Conservation (phyloP, 345 rosid species). For the Brassica napus region DNA sequence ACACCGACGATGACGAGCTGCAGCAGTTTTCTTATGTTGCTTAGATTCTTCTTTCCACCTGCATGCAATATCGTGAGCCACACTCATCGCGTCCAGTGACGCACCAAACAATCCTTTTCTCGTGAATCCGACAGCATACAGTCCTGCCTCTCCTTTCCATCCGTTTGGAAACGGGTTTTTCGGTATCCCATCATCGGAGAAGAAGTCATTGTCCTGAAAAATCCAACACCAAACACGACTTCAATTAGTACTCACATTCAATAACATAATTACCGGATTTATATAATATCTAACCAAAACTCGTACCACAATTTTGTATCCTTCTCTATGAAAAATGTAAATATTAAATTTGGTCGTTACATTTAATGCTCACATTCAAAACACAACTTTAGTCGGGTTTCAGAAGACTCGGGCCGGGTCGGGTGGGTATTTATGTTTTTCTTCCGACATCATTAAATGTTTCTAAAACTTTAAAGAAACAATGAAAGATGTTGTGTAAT, state of each 20-base stretch:
- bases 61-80: conserved; percentile 70
- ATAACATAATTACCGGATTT: neutral
- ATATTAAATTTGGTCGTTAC: neutral
- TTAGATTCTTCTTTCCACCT: conserved; percentile 73
- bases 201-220: conserved; percentile 70
- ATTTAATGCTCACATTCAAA: conserved; percentile 25
- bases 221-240: conserved; percentile 12
- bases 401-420: conserved; percentile 37
- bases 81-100: conserved; percentile 63
- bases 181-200: conserved; percentile 70
- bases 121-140: conserved; percentile 92
- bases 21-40: conserved; percentile 58
- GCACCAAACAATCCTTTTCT: conserved; percentile 88
- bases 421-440: conserved; percentile 30
- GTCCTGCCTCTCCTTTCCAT: conserved; percentile 83
- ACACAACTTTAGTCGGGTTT: conserved; percentile 22
- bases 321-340: conserved; percentile 7
- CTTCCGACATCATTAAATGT: conserved; percentile 33
- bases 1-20: conserved; percentile 78
- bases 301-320: conserved; percentile 17
- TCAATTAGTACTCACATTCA: conserved; percentile 4
- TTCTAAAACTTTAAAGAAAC: neutral
- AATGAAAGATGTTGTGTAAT: conserved; percentile 2
- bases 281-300: neutral
- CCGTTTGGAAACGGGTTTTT: conserved; percentile 76